These are phyloP conservation scores for Thelonectria blattea DNA, from an alignment of 2,329 filamentous ascomycete species.

Conservation along the genomic window DNA sequence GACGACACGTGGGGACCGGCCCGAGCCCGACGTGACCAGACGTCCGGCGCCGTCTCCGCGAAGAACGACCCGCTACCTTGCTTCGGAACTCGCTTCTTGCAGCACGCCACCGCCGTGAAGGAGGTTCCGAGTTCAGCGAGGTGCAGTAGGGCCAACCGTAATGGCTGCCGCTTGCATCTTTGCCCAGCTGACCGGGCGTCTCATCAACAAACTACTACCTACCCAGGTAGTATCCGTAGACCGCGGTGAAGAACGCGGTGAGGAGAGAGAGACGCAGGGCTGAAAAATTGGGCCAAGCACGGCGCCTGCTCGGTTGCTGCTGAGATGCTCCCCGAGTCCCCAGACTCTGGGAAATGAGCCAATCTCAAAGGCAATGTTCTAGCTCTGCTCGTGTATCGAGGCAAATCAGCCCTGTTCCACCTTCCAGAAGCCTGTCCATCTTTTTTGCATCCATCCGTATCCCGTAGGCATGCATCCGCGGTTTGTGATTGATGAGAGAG, in stretches of 20 bases:
- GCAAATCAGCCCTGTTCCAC: not conserved
- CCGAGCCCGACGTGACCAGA: slow-evolving; percentile 33
- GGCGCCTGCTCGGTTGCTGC: slow-evolving; percentile 16
- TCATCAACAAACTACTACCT: slow-evolving; percentile 13
- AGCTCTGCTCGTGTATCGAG: not conserved
- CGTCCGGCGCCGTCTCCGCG: slow-evolving; percentile 12
- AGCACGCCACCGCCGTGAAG: slow-evolving; percentile 14
- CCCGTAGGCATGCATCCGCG: too few relatives aligned
- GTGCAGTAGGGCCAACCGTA: slow-evolving; percentile 13
- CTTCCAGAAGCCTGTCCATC: slow-evolving; percentile 10
- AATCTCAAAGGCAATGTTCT: slow-evolving; percentile 21
- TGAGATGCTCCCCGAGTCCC: slow-evolving; percentile 12
- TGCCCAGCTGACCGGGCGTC: slow-evolving; percentile 32
- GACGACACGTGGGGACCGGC: slow-evolving; percentile 39
- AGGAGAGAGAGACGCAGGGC: slow-evolving; percentile 27
- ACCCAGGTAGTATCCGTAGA: too few relatives aligned
- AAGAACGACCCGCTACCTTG: slow-evolving; percentile 4
- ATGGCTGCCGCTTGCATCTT: slow-evolving; percentile 17
- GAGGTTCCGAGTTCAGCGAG: slow-evolving; percentile 10
- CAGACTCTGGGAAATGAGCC: slow-evolving; percentile 19
- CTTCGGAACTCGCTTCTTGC: slow-evolving; percentile 24
- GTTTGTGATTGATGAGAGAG: too few relatives aligned
- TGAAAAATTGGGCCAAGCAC: slow-evolving; percentile 21
- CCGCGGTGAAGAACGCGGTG: slow-evolving; percentile 25
- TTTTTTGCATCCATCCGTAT: too few relatives aligned